Evolutionary conservation across 768 basidiomycete species (phyloP).

Genomic region (Exsudoporus frostii): DNA sequence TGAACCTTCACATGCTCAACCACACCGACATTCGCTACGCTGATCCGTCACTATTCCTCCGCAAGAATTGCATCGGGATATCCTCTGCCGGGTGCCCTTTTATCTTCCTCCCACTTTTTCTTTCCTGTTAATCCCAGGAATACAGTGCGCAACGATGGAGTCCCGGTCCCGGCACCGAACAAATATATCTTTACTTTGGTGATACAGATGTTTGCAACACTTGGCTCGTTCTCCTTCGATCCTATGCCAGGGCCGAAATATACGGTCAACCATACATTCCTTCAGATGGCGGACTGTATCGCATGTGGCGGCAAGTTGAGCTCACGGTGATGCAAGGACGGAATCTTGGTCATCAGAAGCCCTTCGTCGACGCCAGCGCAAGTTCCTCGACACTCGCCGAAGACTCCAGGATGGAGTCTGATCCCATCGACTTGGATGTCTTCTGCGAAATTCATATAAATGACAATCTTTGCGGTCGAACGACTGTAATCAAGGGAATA

Average conservation of each 20-base stretch:
- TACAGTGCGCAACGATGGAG: slow-evolving; percentile 60
- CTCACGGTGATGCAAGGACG: slow-evolving; percentile 72
- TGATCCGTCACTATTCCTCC: slow-evolving; percentile 73
- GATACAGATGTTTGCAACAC: slow-evolving; percentile 61
- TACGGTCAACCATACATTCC: slow-evolving; percentile 60
- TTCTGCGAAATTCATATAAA: slow-evolving; percentile 80
- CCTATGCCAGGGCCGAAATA: slow-evolving; percentile 77
- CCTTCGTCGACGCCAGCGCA: slow-evolving; percentile 24
- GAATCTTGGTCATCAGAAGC: slow-evolving; percentile 56
- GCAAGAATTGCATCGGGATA: slow-evolving; percentile 73
- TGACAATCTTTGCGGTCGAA: slow-evolving; percentile 63
- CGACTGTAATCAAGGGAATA: slow-evolving; percentile 65
- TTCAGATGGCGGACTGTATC: slow-evolving; percentile 70
- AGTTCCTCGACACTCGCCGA: slow-evolving; percentile 31
- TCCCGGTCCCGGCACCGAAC: slow-evolving; percentile 50
- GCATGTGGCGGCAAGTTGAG: slow-evolving; percentile 85
- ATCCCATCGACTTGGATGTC: slow-evolving; percentile 62
- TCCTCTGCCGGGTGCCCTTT: slow-evolving; percentile 53
- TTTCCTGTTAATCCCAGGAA: slow-evolving; percentile 6
- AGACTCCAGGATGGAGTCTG: slow-evolving; percentile 39
- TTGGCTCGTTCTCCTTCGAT: slow-evolving; percentile 78
- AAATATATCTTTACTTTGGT: slow-evolving; percentile 71
- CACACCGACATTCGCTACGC: slow-evolving; percentile 79
- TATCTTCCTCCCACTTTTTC: background rate
- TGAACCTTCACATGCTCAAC: slow-evolving; percentile 67